A percentile compares a stretch with the other conserved stretches of the same genome.
phyloP scores from a whole-genome alignment of 2,329 filamentous ascomycete species.

The Fusarium penzigii region DNA sequence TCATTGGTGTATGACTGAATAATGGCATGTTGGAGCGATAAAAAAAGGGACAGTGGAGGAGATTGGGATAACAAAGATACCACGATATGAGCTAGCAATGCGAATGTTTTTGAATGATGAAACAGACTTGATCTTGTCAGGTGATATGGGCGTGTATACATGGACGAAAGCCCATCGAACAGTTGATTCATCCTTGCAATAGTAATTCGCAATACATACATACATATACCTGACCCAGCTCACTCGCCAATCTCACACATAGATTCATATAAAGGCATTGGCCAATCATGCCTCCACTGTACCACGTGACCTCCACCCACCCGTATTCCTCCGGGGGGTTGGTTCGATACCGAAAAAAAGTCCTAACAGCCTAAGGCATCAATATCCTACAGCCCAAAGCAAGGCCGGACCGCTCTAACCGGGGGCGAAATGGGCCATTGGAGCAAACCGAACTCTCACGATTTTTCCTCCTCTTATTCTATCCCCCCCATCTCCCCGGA shows the following conservation, averaged over 20 bases:
- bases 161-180: too few species aligned
- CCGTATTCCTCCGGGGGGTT: slow-evolving; percentile 16
- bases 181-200: too few species aligned
- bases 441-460: slow-evolving; percentile 32
- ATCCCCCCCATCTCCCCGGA: slow-evolving; percentile 34
- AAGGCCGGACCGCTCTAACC: slow-evolving; percentile 28
- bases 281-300: not conserved
- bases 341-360: not conserved
- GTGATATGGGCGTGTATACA: too few species aligned
- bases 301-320: slow-evolving; percentile 9
- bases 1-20: not conserved
- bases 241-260: slow-evolving; percentile 4
- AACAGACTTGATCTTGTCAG: too few species aligned
- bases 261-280: slow-evolving; percentile 1
- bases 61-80: slow-evolving; percentile 8
- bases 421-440: slow-evolving; percentile 29
- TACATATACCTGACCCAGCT: not conserved
- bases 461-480: slow-evolving; percentile 41
- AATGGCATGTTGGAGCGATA: slow-evolving; percentile 1
- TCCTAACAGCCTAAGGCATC: slow-evolving; percentile 13
- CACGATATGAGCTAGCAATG: slow-evolving; percentile 4
- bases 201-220: too few species aligned
- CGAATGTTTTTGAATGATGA: too few species aligned
- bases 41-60: too few species aligned
- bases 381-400: slow-evolving; percentile 7